Evolutionary conservation across 352 stramenopile genomes (phyloP).

Genomic region (Phytophthora tentaculata): DNA sequence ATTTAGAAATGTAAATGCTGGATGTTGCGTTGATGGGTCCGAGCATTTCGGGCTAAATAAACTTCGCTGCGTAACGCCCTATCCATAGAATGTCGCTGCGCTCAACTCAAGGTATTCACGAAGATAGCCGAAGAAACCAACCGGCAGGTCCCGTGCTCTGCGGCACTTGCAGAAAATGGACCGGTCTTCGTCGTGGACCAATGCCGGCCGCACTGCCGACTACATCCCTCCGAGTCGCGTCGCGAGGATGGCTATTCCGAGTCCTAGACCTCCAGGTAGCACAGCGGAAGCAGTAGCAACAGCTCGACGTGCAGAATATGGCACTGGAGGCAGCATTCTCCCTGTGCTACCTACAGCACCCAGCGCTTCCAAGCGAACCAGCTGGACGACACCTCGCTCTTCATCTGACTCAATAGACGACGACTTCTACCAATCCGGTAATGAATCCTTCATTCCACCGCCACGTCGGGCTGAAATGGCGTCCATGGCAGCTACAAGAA

Average conservation of each 20-base stretch:
- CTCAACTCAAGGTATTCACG: conserved; percentile 10
- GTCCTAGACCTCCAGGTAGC: conserved; percentile 33
- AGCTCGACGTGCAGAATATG: conserved; percentile 27
- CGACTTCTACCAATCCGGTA: conserved; percentile 17
- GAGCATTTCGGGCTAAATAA: conserved; percentile 33
- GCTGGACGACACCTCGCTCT: conserved; percentile 56
- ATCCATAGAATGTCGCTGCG: background rate
- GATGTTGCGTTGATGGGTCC: too few species aligned
- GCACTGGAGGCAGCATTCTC: conserved; percentile 42
- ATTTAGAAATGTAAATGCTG: too few species aligned
- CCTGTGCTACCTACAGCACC: conserved; percentile 39
- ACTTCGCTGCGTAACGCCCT: conserved; percentile 23
- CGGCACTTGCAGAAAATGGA: conserved; percentile 21
- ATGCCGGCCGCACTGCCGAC: conserved; percentile 18
- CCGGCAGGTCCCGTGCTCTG: background rate
- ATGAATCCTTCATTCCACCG: conserved; percentile 24
- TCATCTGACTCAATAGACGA: conserved; percentile 14
- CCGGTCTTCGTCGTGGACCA: conserved; percentile 28
- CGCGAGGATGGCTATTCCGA: conserved; percentile 30
- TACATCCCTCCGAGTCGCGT: conserved; percentile 32
- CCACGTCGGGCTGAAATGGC: conserved; percentile 11
- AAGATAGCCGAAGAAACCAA: conserved; percentile 14
- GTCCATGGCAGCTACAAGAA: conserved; percentile 20
- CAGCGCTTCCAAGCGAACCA: conserved; percentile 46
- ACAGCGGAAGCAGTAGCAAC: conserved; percentile 30